These are phyloP conservation scores for Leptomonas seymouri DNA, from an alignment of 208 protist genomes.

Conservation along the genomic window DNA sequence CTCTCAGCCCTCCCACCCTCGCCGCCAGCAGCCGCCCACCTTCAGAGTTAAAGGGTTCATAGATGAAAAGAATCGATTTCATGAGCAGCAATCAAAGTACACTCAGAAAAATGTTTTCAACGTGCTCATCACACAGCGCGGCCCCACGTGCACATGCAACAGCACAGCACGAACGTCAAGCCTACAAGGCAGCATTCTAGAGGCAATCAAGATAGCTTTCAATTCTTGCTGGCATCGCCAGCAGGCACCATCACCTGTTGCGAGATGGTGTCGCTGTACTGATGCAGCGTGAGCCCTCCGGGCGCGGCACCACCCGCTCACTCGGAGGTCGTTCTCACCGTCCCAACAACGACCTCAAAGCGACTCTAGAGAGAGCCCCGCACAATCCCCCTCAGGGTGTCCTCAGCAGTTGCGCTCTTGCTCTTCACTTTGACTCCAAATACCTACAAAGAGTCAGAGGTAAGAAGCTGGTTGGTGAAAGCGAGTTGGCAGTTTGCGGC, in stretches of 20 bases:
- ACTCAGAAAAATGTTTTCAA: constrained; percentile 34
- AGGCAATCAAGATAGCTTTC: background rate
- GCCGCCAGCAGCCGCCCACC: background rate
- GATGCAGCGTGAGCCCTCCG: constrained; percentile 21
- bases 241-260: constrained; percentile 38
- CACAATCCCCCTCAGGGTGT: too few species aligned
- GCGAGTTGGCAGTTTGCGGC: constrained; percentile 13
- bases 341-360: background rate
- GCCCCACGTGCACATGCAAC: background rate
- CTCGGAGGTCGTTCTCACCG: background rate
- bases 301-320: background rate
- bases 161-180: background rate
- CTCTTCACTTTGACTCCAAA: constrained; percentile 42
- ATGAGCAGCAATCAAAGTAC: constrained; percentile 34
- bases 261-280: constrained; percentile 36
- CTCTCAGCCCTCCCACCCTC: too few species aligned
- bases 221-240: constrained; percentile 45
- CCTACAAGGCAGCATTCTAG: background rate
- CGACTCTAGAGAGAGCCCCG: too few species aligned
- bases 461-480: constrained; percentile 43
- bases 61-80: constrained; percentile 34
- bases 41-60: constrained; percentile 60
- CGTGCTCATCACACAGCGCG: constrained; percentile 29
- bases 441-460: constrained; percentile 24
- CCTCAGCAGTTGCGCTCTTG: constrained; percentile 7